These are phyloP conservation scores for Vararia minispora DNA, from an alignment of 768 basidiomycete species.

Conservation along the genomic window DNA sequence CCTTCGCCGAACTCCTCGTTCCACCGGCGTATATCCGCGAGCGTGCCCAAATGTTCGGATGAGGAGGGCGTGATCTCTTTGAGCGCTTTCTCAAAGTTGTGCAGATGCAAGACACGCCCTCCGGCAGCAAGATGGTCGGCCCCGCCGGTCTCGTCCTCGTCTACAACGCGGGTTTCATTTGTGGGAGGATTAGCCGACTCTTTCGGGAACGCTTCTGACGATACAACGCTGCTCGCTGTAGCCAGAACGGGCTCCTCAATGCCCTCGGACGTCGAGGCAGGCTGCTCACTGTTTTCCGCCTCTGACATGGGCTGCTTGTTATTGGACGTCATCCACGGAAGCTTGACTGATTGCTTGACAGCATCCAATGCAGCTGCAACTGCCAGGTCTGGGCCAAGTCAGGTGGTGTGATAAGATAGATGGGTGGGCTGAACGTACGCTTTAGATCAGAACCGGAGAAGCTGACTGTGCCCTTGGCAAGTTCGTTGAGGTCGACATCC, in stretches of 20 bases:
- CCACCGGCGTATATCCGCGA: conserved; percentile 74
- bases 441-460: conserved; percentile 96
- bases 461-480: conserved; percentile 67
- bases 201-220: too few relatives aligned
- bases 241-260: too few relatives aligned
- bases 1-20: conserved; percentile 94
- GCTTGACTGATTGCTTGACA: conserved; percentile 70
- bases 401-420: too few relatives aligned
- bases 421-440: conserved; percentile 58
- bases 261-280: too few relatives aligned
- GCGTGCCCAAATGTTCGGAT: conserved; percentile 69
- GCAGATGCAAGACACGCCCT: conserved; percentile 33
- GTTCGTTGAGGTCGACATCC: conserved; percentile 46
- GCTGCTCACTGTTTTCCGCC: neutral
- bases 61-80: conserved; percentile 86
- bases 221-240: too few relatives aligned
- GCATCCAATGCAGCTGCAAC: conserved; percentile 88
- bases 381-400: conserved; percentile 56
- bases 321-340: conserved; percentile 55
- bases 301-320: conserved; percentile 2
- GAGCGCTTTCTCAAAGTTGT: conserved; percentile 76
- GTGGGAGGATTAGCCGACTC: too few relatives aligned
- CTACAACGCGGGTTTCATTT: too few relatives aligned
- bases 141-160: too few relatives aligned
- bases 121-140: too few relatives aligned